Conservation (phyloP, 2,329 filamentous ascomycete species). For the Dothidotthia symphoricarpi region DNA sequence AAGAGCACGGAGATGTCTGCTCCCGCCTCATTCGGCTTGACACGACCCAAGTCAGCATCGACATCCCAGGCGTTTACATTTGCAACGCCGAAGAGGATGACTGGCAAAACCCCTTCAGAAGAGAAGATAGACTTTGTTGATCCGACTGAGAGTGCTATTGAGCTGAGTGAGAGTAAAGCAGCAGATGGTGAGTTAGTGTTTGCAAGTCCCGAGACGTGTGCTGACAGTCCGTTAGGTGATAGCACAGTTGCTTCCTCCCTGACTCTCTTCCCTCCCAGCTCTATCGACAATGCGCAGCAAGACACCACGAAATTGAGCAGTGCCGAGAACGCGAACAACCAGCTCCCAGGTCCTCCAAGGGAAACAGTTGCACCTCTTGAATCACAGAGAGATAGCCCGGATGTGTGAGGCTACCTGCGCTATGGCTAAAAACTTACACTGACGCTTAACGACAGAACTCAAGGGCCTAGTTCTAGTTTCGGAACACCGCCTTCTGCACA, state of each 20-base stretch:
- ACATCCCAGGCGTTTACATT: not conserved
- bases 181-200: too few species aligned
- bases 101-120: not conserved
- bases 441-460: not conserved
- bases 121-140: not conserved
- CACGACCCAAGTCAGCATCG: too few species aligned
- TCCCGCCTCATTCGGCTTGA: not conserved
- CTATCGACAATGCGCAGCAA: not conserved
- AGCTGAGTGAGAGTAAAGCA: not conserved
- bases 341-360: not conserved
- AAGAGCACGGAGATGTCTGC: not conserved
- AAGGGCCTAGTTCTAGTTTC: not conserved
- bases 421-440: not conserved
- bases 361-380: not conserved
- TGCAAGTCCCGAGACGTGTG: not conserved
- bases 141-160: not conserved
- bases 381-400: not conserved
- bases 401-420: not conserved
- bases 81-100: not conserved
- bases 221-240: conserved; percentile 2
- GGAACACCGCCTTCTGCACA: not conserved
- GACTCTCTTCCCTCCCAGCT: not conserved
- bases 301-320: not conserved
- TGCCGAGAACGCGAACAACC: not conserved
- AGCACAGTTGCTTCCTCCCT: not conserved